Evolutionary conservation across 192 early-diverging fungal species (phyloP).

Genomic region (Kickxella alabastrina): DNA sequence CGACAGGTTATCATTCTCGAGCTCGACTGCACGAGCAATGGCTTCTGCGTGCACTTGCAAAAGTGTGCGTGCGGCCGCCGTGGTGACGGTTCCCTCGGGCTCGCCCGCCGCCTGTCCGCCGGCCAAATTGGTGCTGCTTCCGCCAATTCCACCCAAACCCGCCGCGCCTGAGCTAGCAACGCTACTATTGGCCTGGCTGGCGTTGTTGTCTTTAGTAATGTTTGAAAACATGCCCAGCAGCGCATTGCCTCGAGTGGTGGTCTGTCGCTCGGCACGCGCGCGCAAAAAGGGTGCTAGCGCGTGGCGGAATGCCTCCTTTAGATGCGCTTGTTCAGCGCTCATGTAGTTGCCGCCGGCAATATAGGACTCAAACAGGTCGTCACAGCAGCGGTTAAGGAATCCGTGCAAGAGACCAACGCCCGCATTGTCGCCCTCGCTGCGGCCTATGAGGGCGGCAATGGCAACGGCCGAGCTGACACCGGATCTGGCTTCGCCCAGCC

Average conservation of each 20-base stretch:
- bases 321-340: conserved; percentile 66
- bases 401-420: conserved; percentile 58
- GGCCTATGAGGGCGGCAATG: conserved; percentile 46
- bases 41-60: conserved; percentile 75
- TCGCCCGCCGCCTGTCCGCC: conserved; percentile 3
- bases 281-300: conserved; percentile 52
- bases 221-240: conserved; percentile 49
- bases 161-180: conserved; percentile 3
- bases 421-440: conserved; percentile 48
- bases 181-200: not conserved
- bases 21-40: conserved; percentile 72
- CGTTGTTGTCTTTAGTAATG: conserved; percentile 12
- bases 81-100: conserved; percentile 10
- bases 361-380: conserved; percentile 94
- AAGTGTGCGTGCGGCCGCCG: conserved; percentile 34
- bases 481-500: conserved; percentile 42
- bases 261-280: conserved; percentile 35
- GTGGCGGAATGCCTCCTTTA: conserved; percentile 63
- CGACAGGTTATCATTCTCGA: conserved; percentile 62
- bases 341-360: conserved; percentile 86
- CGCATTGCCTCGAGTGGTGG: conserved; percentile 35
- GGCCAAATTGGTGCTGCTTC: not conserved
- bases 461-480: conserved; percentile 46
- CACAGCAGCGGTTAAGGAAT: conserved; percentile 82
- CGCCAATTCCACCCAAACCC: not conserved